Evolutionary conservation across 495 filamentous ascomycete species (phyloP).

Genomic region (Daldinia loculata): DNA sequence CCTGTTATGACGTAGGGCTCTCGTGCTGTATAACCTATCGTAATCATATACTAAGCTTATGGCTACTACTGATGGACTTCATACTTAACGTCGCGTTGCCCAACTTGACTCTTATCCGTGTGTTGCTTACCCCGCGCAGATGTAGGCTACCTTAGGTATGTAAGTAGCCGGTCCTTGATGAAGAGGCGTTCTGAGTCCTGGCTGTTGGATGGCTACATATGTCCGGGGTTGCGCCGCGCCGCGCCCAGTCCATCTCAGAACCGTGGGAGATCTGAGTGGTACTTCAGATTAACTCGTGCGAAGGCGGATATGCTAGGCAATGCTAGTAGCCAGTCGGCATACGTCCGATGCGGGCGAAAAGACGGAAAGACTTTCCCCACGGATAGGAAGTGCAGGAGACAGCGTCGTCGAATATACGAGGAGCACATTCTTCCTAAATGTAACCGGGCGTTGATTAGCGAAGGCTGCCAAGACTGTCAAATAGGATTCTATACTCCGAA

Average conservation of each 20-base stretch:
- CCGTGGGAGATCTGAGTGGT: constrained; percentile 16
- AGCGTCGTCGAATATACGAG: neutral
- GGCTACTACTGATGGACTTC: neutral
- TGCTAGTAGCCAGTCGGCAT: neutral
- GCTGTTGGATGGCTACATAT: constrained; percentile 3
- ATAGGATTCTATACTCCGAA: neutral
- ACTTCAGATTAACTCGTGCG: constrained; percentile 27
- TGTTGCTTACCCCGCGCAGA: constrained; percentile 30
- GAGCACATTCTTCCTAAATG: neutral
- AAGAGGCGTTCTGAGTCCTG: constrained; percentile 8
- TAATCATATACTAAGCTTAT: constrained; percentile 10
- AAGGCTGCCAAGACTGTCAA: neutral
- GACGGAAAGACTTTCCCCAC: constrained; percentile 1
- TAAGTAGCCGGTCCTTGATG: constrained; percentile 21
- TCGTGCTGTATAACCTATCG: neutral
- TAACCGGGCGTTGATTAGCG: neutral
- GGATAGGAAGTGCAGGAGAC: neutral
- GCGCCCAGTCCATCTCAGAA: neutral
- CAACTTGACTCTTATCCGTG: neutral
- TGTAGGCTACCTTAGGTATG: constrained; percentile 1
- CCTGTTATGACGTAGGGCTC: constrained; percentile 14
- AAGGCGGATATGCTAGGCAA: constrained; percentile 1
- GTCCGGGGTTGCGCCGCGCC: constrained; percentile 32
- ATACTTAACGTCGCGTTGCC: neutral
- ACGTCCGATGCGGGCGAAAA: neutral